Evolutionary conservation across 306 rosid genomes (phyloP).

Genomic region (Datisca glomerata): DNA sequence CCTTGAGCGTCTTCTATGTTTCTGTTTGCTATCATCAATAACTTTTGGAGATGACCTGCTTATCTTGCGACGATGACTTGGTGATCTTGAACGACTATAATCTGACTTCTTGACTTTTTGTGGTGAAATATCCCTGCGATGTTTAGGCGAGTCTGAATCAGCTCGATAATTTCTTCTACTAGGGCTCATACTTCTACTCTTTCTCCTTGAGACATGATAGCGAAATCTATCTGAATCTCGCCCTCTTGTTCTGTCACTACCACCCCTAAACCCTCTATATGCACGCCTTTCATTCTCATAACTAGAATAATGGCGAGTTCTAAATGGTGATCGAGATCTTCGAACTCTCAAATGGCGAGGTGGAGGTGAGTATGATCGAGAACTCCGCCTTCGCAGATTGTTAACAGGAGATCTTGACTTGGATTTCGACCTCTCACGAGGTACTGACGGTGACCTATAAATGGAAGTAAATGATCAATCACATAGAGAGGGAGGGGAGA

Average conservation of each 20-base stretch:
- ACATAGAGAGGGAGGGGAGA: background rate
- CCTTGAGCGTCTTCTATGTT: conserved; percentile 61
- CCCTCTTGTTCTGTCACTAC: conserved; percentile 51
- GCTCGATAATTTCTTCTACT: conserved; percentile 38
- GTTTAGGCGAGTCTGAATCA: conserved; percentile 65
- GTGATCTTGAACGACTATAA: conserved; percentile 54
- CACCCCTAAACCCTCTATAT: conserved; percentile 55
- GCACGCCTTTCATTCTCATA: conserved; percentile 50
- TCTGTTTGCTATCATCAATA: conserved; percentile 39
- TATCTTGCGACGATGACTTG: conserved; percentile 36
- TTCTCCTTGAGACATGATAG: conserved; percentile 45
- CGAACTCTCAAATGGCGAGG: conserved; percentile 39
- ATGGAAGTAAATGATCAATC: conserved; percentile 11
- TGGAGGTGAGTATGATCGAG: conserved; percentile 84
- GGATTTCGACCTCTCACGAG: conserved; percentile 47
- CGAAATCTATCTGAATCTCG: conserved; percentile 54
- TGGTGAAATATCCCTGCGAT: conserved; percentile 46
- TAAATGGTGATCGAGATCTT: conserved; percentile 75
- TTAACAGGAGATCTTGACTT: conserved; percentile 81
- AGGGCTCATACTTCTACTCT: conserved; percentile 73
- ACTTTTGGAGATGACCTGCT: conserved; percentile 63
- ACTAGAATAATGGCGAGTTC: conserved; percentile 38
- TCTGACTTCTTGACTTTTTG: conserved; percentile 44
- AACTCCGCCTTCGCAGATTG: conserved; percentile 53
- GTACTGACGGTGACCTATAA: conserved; percentile 64